A percentile compares a stretch with the other conserved stretches of the same genome.
These are phyloP conservation scores for Eremomyces bilateralis DNA, from an alignment of 495 filamentous ascomycete species.

Conservation along the genomic window DNA sequence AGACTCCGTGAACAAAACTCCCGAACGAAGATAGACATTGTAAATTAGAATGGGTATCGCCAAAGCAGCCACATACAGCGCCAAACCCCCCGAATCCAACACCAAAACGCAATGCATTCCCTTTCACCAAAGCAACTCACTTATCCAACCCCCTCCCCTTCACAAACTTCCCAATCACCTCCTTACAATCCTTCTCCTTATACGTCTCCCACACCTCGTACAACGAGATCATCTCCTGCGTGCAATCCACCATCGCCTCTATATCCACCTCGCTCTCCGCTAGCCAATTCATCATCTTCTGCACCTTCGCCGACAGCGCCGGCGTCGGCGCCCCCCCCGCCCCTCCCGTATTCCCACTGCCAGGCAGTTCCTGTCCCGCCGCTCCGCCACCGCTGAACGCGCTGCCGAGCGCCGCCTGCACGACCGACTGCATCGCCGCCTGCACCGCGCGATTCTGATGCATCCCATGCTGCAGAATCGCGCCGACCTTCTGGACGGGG, in stretches of 20 bases:
- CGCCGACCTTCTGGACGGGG: no score
- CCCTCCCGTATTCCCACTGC: no score
- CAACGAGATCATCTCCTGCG: constrained; percentile 84
- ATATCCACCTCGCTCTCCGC: constrained; percentile 87
- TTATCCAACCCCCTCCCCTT: constrained; percentile 68
- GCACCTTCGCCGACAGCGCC: constrained; percentile 30
- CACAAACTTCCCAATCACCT: constrained; percentile 60
- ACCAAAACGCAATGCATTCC: no score
- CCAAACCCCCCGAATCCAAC: no score
- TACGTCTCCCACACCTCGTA: constrained; percentile 87
- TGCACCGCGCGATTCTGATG: not conserved
- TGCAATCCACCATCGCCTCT: constrained; percentile 76
- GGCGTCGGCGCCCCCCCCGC: no score
- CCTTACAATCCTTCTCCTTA: constrained; percentile 60
- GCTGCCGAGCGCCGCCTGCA: not conserved
- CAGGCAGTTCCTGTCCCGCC: constrained; percentile 5
- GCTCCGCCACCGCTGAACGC: not conserved
- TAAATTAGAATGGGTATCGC: no score
- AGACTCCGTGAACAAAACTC: no score
- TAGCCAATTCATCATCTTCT: constrained; percentile 63
- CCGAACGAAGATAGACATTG: no score
- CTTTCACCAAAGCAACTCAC: no score
- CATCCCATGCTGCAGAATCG: constrained; percentile 1
- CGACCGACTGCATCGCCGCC: not conserved
- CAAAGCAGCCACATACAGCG: no score